These are phyloP conservation scores for Schoenoplectus tabernaemontani DNA, from an alignment of 202 grass and related monocot genomes.

Conservation along the genomic window DNA sequence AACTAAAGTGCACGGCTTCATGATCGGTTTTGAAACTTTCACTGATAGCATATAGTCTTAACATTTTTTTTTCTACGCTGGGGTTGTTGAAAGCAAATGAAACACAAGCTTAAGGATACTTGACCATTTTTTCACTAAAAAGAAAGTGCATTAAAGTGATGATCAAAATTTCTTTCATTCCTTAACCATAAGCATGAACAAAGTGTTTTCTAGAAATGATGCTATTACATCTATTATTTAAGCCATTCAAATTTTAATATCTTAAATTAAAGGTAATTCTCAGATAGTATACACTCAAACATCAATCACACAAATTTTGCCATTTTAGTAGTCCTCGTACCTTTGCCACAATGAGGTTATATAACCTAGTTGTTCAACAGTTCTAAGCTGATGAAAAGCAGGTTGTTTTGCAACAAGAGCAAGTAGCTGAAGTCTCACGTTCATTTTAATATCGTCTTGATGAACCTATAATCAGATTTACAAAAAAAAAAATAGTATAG, in stretches of 20 bases:
- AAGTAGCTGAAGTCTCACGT: conserved; percentile 81
- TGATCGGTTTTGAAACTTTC: background rate
- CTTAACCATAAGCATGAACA: background rate
- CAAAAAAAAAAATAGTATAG: background rate
- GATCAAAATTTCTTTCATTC: background rate
- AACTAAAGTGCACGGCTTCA: background rate
- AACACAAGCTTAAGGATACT: background rate
- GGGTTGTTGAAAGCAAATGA: background rate
- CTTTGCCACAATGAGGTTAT: conserved; percentile 58
- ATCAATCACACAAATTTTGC: background rate
- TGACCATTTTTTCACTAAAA: background rate
- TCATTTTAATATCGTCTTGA: conserved; percentile 84
- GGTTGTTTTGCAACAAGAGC: conserved; percentile 80
- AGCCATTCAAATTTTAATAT: background rate
- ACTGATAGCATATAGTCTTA: background rate
- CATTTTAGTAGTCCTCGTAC: conserved; percentile 24
- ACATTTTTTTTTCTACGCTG: background rate
- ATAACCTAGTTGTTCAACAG: conserved; percentile 97
- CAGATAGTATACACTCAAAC: background rate
- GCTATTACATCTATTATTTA: background rate
- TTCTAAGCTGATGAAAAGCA: conserved; percentile 90
- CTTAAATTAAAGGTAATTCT: background rate
- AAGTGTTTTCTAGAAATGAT: background rate
- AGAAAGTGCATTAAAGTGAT: background rate
- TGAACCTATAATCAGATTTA: conserved; percentile 46